Base-by-base conservation (phyloP, 371 early-diverging fungal genomes). In the Phascolomyces articulosus region DNA sequence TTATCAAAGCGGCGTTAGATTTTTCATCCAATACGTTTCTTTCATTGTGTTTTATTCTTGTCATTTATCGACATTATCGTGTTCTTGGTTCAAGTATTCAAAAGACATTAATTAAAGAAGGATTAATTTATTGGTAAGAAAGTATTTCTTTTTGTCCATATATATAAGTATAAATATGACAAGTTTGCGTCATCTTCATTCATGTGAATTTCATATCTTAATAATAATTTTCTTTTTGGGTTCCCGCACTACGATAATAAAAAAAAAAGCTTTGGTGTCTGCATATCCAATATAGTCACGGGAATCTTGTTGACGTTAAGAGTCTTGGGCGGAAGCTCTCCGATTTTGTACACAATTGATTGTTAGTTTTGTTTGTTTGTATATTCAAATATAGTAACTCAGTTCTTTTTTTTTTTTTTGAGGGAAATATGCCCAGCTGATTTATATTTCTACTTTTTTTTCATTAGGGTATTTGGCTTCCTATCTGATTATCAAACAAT, bases 401-500 rank as follows among this genome's bases (percentile, higher is more conserved):
- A 54, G 54, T 13, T 44, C 16, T 16, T n/a, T n/a, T n/a, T n/a
- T n/a, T n/a, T n/a, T n/a, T n/a, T n/a, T n/a, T n/a, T n/a, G n/a
- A n/a, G 16, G 4, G 15, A 15, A 40, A 62, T 44, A 16, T 34
- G 34, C 34, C 34, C 34, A 34, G 34, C 34, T 34, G 34, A 34
- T 34, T 34, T 34, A 34, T 1, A 34, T 1, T 1, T 34, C 6
- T 2, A 40, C n/a, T 28, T 28, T 41, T 49, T 7, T 40, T 29
- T 49, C 31, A 11, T 31, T 57, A 82, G 82, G 82, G 82, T 77
- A 73, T 48, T 58, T 78, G 20, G 79, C 79, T 10, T 82, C 82
- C 21, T 82, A 77, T 65, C 67, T 82, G 44, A 77, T 82, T 57
- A 79, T 82, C 38, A 77, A 78, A 40, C 82, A 82, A 60, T 60